Percentiles rank a stretch among this genome's conserved stretches.
Evolutionary conservation across 352 stramenopile genomes (phyloP).

Genomic region (Globisporangium barbulae): DNA sequence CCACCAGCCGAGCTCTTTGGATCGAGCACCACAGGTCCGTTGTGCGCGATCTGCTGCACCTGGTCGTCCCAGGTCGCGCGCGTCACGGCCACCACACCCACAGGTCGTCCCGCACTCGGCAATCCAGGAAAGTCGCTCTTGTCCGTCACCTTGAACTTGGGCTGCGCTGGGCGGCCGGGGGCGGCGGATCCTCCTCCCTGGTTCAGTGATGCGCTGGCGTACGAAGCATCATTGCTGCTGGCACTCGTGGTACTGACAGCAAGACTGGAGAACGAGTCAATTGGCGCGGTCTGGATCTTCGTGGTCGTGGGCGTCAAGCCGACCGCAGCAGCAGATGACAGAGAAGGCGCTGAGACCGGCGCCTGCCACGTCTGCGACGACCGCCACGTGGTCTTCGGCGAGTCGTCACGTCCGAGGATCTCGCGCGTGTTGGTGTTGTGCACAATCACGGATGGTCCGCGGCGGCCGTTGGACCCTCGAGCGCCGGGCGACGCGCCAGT

Average conservation of each 20-base stretch:
- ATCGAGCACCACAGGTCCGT: slow-evolving; percentile 27
- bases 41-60: slow-evolving; percentile 67
- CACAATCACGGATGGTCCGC: slow-evolving; percentile 42
- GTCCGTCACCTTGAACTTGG: slow-evolving; percentile 21
- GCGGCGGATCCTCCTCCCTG: slow-evolving; percentile 21
- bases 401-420: slow-evolving; percentile 36
- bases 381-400: slow-evolving; percentile 42
- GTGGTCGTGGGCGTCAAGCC: slow-evolving; percentile 39
- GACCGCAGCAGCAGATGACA: slow-evolving; percentile 18
- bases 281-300: slow-evolving; percentile 59
- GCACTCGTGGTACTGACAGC: slow-evolving; percentile 21
- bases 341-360: slow-evolving; percentile 18
- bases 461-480: slow-evolving; percentile 19
- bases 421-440: slow-evolving; percentile 55
- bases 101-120: slow-evolving; percentile 43
- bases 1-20: slow-evolving; percentile 16
- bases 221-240: slow-evolving; percentile 25
- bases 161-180: slow-evolving; percentile 16
- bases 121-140: slow-evolving; percentile 82
- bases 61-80: slow-evolving; percentile 82
- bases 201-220: slow-evolving; percentile 30
- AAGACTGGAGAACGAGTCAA: slow-evolving; percentile 48
- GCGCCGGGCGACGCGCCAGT: slow-evolving; percentile 36
- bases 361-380: slow-evolving; percentile 55
- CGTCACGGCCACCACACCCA: slow-evolving; percentile 73